Evolutionary conservation across 2,329 filamentous ascomycete species (phyloP).

Genomic region (Colletotrichum sp.): DNA sequence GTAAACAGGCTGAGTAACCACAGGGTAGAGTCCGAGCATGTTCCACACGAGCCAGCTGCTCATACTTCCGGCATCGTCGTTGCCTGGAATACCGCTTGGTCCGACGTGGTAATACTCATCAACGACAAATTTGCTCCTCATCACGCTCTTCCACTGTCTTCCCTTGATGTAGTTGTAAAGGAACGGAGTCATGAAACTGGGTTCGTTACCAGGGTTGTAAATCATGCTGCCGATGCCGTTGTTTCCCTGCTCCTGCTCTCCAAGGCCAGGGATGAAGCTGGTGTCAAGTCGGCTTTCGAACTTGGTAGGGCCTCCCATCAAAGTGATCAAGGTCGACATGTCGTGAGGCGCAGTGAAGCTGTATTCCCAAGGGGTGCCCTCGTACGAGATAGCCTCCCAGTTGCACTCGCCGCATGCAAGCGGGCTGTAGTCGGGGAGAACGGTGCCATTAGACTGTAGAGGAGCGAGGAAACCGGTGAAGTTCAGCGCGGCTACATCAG

Average conservation of each 20-base stretch:
- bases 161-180: conserved; percentile 59
- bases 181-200: conserved; percentile 59
- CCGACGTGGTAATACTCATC: conserved; percentile 53
- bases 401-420: conserved; percentile 58
- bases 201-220: conserved; percentile 62
- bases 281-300: conserved; percentile 55
- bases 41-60: conserved; percentile 62
- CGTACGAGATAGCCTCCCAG: conserved; percentile 58
- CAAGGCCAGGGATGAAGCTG: conserved; percentile 39
- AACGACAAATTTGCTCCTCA: conserved; percentile 51
- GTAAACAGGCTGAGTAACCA: conserved; percentile 62
- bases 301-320: conserved; percentile 53
- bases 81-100: conserved; percentile 56
- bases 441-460: conserved; percentile 49
- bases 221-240: conserved; percentile 47
- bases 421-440: conserved; percentile 48
- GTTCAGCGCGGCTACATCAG: conserved; percentile 45
- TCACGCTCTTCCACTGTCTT: conserved; percentile 55
- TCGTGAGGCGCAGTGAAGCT: conserved; percentile 64
- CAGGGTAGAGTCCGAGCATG: conserved; percentile 59
- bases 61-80: conserved; percentile 64
- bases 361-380: conserved; percentile 54
- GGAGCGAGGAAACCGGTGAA: conserved; percentile 65
- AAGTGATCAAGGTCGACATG: conserved; percentile 53
- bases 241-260: conserved; percentile 52